These are phyloP conservation scores for Nicotiana tomentosiformis DNA, from an alignment of 257 asterid species.

Conservation along the genomic window DNA sequence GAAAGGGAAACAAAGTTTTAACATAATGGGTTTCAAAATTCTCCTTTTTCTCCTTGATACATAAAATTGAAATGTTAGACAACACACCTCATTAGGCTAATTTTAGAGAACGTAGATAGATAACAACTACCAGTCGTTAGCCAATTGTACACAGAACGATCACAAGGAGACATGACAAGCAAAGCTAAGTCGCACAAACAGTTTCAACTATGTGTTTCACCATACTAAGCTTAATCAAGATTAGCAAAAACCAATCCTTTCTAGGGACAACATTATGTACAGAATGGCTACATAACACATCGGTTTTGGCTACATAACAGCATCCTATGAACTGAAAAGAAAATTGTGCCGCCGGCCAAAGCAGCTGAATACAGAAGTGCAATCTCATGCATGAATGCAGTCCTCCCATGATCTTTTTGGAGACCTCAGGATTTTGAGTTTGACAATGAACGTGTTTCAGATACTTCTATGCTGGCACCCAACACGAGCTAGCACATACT, in stretches of 20 bases:
- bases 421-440: neutral
- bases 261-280: neutral
- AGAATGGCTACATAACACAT: neutral
- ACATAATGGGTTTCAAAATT: neutral
- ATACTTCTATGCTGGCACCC: slow-evolving; percentile 54
- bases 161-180: neutral
- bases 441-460: neutral
- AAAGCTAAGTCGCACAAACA: neutral
- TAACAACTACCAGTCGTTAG: neutral
- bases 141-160: neutral
- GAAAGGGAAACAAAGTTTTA: neutral
- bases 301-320: slow-evolving; percentile 1
- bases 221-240: neutral
- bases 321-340: neutral
- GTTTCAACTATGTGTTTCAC: neutral
- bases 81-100: neutral
- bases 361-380: neutral
- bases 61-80: neutral
- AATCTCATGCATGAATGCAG: neutral
- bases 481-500: slow-evolving; percentile 60
- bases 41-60: neutral
- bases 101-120: neutral
- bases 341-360: neutral
- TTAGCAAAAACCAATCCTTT: neutral
- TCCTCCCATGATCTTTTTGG: neutral